Percentiles rank a stretch among this genome's conserved stretches.
Conservation (phyloP, 179 eudicot genomes). For the Spinacia oleracea region DNA sequence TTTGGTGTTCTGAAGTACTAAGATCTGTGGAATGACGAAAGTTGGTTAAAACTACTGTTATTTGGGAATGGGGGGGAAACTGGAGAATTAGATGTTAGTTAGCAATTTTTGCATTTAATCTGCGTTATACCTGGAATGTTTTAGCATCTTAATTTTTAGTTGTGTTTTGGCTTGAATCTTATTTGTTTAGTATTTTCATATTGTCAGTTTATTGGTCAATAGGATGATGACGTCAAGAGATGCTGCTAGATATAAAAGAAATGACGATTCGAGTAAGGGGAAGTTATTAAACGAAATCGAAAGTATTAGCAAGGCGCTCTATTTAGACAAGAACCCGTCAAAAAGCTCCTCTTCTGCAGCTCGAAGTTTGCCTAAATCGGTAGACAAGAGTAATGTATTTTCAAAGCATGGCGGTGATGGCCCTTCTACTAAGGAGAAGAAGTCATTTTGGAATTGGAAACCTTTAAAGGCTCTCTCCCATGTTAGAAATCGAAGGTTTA, state of each 20-base stretch:
- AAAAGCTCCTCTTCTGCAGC: constrained; percentile 49
- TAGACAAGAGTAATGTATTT: constrained; percentile 38
- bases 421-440: constrained; percentile 59
- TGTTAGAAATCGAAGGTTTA: constrained; percentile 63
- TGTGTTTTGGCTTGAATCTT: constrained; percentile 7
- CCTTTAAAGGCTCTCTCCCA: constrained; percentile 70
- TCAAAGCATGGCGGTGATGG: constrained; percentile 42
- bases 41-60: not conserved
- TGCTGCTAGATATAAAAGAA: constrained; percentile 48
- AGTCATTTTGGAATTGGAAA: constrained; percentile 92
- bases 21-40: not conserved
- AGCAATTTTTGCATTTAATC: not conserved
- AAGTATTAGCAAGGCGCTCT: constrained; percentile 60
- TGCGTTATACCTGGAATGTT: not conserved
- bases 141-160: not conserved
- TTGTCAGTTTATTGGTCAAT: constrained; percentile 4
- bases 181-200: not conserved
- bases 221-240: constrained; percentile 50
- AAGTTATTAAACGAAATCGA: constrained; percentile 69
- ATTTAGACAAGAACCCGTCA: constrained; percentile 45
- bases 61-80: not conserved
- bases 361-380: constrained; percentile 43
- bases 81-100: not conserved
- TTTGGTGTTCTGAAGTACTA: not conserved
- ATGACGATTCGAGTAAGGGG: constrained; percentile 42